Conservation (phyloP, 768 basidiomycete species). For the Scleroderma bovista region DNA sequence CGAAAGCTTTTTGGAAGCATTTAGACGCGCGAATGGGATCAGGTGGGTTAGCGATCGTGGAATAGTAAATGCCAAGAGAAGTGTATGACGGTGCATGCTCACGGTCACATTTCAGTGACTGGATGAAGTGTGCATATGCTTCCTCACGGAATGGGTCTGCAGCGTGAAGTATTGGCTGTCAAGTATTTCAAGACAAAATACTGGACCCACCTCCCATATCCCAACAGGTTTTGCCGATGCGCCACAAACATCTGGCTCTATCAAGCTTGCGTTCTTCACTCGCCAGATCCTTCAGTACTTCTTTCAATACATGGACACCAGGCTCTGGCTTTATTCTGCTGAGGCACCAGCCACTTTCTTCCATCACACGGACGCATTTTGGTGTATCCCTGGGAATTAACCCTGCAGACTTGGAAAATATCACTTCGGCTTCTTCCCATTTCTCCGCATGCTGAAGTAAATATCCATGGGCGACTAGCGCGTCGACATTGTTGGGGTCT, state of each 20-base stretch:
- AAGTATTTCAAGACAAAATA: not conserved
- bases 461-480: slow-evolving; percentile 72
- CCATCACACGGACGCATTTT: slow-evolving; percentile 57
- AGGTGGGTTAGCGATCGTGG: slow-evolving; percentile 59
- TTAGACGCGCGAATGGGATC: slow-evolving; percentile 86
- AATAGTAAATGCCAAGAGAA: slow-evolving; percentile 87
- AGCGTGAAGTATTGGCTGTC: slow-evolving; percentile 2
- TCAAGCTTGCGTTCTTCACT: slow-evolving; percentile 48
- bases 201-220: slow-evolving; percentile 54
- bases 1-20: slow-evolving; percentile 98
- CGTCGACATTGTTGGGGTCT: slow-evolving; percentile 56
- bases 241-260: slow-evolving; percentile 78
- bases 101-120: slow-evolving; percentile 66
- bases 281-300: slow-evolving; percentile 39
- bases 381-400: slow-evolving; percentile 41
- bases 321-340: slow-evolving; percentile 45
- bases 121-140: slow-evolving; percentile 76
- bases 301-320: slow-evolving; percentile 44
- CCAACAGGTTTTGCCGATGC: slow-evolving; percentile 76
- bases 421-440: slow-evolving; percentile 61
- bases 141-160: slow-evolving; percentile 49
- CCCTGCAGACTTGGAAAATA: slow-evolving; percentile 56
- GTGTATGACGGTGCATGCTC: slow-evolving; percentile 90
- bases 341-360: slow-evolving; percentile 84
- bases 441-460: slow-evolving; percentile 56